Base-by-base conservation (phyloP, 1,139 yeast species). In the Blastobotrys capitulatus region DNA sequence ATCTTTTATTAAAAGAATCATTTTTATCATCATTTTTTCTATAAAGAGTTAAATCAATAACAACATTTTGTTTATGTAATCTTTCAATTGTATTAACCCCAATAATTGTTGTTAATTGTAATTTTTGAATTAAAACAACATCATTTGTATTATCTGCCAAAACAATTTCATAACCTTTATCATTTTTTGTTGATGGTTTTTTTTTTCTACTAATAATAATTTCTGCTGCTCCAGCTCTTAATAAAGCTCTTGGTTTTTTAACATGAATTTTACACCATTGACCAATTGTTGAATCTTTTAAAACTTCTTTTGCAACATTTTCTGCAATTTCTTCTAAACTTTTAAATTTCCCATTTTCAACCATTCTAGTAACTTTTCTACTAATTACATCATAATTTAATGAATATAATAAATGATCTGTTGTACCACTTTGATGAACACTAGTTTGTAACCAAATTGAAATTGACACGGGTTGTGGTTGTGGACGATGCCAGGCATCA, bases 31-130 rank as follows among this genome's bases (percentile, higher is more conserved):
- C 38, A 38, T 29, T 41, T 2, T 66, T 66, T 54, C 61, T 60
- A 54, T 67, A 67, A 18, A 74, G 64, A 4, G 71, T 66, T 52
- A 83, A 64, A 55, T 83, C 86, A 32, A 90, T 71, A 25, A 80
- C 74, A 9, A 87, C 85, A 53, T 78, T 81, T 66, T 92, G 98
- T 57, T 79, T 79, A 60, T 85, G 83, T 34, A 83, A 67, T 54
- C 97, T 73, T 64, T 92, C 98, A 67, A 89, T 86, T 1, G 90
- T 84, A 69, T 88, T 90, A 8, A 92, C 94, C 2, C 98, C 98
- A 57, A 92, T 86, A 38, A 89, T 75, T 0, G 96, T 84, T 46
- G 84, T 75, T 27, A 86, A 67, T 49, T 77, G 74, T 46, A 90
- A 69, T 13, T 78, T 77, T 27, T 72, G 71, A 35, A 85, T 77